Conservation (phyloP, 306 rosid species). For the Fragaria iinumae region DNA sequence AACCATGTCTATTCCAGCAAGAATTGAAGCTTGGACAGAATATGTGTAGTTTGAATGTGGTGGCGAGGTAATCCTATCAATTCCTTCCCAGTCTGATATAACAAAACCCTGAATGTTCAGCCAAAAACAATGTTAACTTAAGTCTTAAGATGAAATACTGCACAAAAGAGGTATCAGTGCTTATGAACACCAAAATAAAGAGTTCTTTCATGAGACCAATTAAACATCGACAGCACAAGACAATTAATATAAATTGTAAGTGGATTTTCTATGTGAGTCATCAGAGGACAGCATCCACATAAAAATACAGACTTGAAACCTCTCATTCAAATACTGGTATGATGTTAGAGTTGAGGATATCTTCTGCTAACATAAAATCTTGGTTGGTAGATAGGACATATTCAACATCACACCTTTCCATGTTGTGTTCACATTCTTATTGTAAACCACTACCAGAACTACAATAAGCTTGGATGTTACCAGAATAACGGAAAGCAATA, state of each 20-base stretch:
- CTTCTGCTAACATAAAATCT: conserved; percentile 1
- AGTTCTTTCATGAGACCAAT: background rate
- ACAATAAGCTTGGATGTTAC: conserved; percentile 10
- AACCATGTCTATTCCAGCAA: conserved; percentile 96
- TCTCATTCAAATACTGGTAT: background rate
- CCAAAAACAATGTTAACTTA: conserved; percentile 13
- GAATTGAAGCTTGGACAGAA: conserved; percentile 74
- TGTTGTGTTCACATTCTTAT: background rate
- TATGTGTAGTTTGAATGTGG: conserved; percentile 77
- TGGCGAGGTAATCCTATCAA: conserved; percentile 77
- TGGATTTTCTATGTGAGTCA: background rate
- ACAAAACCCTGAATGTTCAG: conserved; percentile 84
- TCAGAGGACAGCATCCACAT: background rate
- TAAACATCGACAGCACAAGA: background rate
- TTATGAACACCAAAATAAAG: conserved; percentile 7
- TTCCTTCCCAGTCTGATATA: conserved; percentile 96
- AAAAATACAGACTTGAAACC: background rate
- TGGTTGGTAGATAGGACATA: background rate
- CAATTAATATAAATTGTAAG: background rate
- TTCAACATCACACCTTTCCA: background rate
- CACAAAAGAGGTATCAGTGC: background rate
- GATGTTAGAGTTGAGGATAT: background rate
- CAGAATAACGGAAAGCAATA: background rate
- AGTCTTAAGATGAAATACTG: conserved; percentile 22
- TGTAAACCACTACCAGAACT: conserved; percentile 3